A percentile compares a stretch with the other conserved stretches of the same genome.
Conservation (phyloP, 139 green algal genomes). For the Protoeuglena noctilucae region DNA sequence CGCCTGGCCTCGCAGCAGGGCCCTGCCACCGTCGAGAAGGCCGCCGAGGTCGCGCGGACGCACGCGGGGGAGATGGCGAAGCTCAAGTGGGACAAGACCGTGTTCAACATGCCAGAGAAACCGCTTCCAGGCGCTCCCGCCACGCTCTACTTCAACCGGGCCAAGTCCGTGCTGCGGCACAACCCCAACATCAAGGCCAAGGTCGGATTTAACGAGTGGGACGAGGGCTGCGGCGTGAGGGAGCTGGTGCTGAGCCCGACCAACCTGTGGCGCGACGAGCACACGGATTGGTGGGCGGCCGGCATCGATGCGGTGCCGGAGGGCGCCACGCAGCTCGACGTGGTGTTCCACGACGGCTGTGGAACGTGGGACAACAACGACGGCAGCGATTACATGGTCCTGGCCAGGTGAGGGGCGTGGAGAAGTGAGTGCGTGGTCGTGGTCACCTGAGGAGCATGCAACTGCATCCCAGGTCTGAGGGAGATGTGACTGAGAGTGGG, state of each 20-base stretch:
- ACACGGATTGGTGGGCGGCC: conserved; percentile 17
- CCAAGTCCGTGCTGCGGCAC: neutral
- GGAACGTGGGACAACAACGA: conserved; percentile 23
- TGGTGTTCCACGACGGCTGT: conserved; percentile 18
- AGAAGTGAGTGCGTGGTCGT: too few relatives aligned
- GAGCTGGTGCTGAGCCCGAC: conserved; percentile 6
- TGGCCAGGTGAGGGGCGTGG: too few relatives aligned
- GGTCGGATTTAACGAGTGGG: conserved; percentile 16
- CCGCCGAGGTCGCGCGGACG: too few relatives aligned
- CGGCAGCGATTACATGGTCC: conserved; percentile 17
- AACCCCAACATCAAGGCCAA: conserved; percentile 10
- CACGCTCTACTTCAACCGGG: conserved; percentile 18
- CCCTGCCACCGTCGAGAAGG: too few relatives aligned
- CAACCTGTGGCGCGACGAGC: conserved; percentile 3
- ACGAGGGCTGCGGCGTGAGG: neutral
- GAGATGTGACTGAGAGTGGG: too few relatives aligned
- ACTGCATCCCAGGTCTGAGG: too few relatives aligned
- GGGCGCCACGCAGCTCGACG: conserved; percentile 15
- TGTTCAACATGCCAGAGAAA: conserved; percentile 19
- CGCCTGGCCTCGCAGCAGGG: too few relatives aligned
- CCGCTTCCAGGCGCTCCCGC: conserved; percentile 12
- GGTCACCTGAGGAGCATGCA: too few relatives aligned
- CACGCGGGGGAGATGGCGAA: conserved; percentile 1
- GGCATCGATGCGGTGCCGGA: conserved; percentile 6
- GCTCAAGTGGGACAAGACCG: conserved; percentile 19